Base-by-base conservation (phyloP, 441 rosid species). In the Adansonia grandidieri region DNA sequence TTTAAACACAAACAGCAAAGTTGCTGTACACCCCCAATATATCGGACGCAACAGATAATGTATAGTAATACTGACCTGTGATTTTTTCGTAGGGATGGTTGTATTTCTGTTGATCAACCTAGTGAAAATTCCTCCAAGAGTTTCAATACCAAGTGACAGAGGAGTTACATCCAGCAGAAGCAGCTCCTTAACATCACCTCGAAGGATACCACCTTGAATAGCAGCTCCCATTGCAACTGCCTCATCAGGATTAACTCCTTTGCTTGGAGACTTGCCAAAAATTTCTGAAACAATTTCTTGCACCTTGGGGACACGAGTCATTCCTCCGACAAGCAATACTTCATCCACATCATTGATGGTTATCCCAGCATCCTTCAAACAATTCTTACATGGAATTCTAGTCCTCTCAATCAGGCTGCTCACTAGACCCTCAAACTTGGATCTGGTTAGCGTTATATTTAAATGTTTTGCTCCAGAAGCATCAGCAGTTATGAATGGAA, bases 401-500 rank as follows among this genome's bases (percentile, higher is more conserved):
- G 92, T 89, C 32, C 85, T 87, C 87, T 89, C 89, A 75, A 89
- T 89, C 83, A 89, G 73, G 69, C 76, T 75, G 67, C 84, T 75
- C 40, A 87, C 92, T 81, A 89, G 62, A 61, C 66, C 79, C 85
- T 89, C 92, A 54, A 87, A 89, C 82, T 89, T 89, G 13, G 91
- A 87, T 81, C 92, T 87, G 67, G 90, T 87, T 53, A 89, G 70
- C 17, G 92, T 87, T 37, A 89, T 87, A 79, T 86, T 89, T 75
- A 89, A 80, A 73, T 89, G 92, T 77, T 89, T 89, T 1, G 92
- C 92, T 71, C 92, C 92, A 3, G 89, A 86, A 40, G 92, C 85
- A 79, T 89, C 92, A 8, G 92, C 92, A 15, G 92, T 89, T 66
- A 89, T 89, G 69, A 89, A 89, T 19, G 92, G 92, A 78, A 89